Evolutionary conservation across 305 asterid genomes (phyloP), one percentile per base, ranked within the genome.

Genomic region (Coffea humblotiana): DNA sequence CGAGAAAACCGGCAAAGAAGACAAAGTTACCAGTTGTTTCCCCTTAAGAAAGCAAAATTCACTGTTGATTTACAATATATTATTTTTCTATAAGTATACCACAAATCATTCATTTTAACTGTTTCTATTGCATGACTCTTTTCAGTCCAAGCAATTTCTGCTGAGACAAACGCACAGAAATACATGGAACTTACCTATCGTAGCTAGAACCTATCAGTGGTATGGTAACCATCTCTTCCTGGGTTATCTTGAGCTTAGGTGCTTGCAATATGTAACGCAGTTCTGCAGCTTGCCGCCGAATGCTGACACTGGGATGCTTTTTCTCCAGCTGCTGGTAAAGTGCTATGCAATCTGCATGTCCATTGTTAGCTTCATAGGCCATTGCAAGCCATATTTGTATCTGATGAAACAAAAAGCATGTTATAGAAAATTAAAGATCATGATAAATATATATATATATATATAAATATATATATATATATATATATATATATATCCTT

Each of bases 351-450:
- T 96, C 99, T 3, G 89, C 74, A 67, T 96, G 99, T 67, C 98
- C 93, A 79, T 94, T 95, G 71, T 92, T 94, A 66, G 99, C 99
- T 84, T 95, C 99, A 63, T 95, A 95, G 52, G 99, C 99, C 99
- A 95, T 95, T 10, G 99, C 99, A 77, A 95, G 92, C 99, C 99
- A 95, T 90, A 95, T 95, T 82, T 95, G 99, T 88, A 95, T 95
- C 97, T 94, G 92, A 67, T 72, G 37, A 51, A 6, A 67, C 19
- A 35, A 6, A 16, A 82, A 51, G 19, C 13, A 37, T 47, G 29
- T 45, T 4, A 35, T n/a, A 12, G 2, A 47, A 37, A 63, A 7
- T 29, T 29, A 71, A 25, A 76, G 45, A 51, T 29, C 43, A 32
- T 27, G 37, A 64, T 19, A 23, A 21, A 10, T 3, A 58, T 3